Evolutionary conservation across 805 yeast genomes (phyloP), one percentile per base, ranked within the genome.

Genomic region (Wickerhamomyces rabaulensis): DNA sequence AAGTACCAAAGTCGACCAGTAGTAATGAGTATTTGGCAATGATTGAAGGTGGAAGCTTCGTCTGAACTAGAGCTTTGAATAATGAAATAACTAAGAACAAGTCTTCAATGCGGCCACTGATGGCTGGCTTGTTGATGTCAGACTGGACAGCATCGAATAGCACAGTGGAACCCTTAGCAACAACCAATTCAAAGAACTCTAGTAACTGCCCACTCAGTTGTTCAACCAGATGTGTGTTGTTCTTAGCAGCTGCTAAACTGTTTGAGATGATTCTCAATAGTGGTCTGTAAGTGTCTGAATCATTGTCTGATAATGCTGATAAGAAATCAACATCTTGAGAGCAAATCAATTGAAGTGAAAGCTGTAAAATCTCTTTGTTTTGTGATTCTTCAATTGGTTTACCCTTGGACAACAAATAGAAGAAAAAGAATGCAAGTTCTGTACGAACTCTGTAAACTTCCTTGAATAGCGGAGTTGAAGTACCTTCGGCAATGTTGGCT

Each of bases 131-230:
- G 41, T 55, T 58, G 10, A 80, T 77, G 39, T 77, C 80, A 39
- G 79, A 71, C 52, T 82, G 85, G 17, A 84, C 71, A 23, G 80
- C 76, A 9, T 77, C 71, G 46, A 84, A 71, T 23, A 86, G 63
- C 2, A 77, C 68, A 36, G 75, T 76, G n/a, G 84, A 73, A 1
- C 94, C 88, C 52, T 75, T 78, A 8, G 87, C 78, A 25, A 86
- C 74, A 12, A 87, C 77, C 37, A 76, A 63, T 42, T 79, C 84
- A 57, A 87, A 82, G 36, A 83, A 74, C 49, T 69, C 82, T 41
- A 73, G 57, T 48, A 86, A 66, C 3, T 78, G 69, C 44, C 78
- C 75, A 17, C 80, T 73, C 46, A 75, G 66, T 43, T 76, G 72
- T 41, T 68, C 74, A 19, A 73, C 60, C 17, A 82, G 58, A 7